These are phyloP conservation scores for Zarea fungicola DNA, from an alignment of 2,329 filamentous ascomycete species.

Conservation along the genomic window DNA sequence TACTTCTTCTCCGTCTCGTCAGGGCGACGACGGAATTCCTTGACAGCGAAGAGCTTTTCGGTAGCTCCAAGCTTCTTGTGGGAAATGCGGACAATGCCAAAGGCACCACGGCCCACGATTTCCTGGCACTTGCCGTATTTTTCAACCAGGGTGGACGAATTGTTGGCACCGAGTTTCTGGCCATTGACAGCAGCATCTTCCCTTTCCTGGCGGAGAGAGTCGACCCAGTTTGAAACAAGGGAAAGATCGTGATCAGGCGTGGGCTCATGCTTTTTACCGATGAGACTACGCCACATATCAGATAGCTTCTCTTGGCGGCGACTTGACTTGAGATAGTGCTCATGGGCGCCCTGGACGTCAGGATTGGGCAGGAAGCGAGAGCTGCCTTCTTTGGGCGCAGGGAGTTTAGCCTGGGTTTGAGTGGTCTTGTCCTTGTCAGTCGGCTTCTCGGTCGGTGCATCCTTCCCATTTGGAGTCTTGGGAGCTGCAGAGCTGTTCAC, in stretches of 20 bases:
- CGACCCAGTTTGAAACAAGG: conserved; percentile 92
- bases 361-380: conserved; percentile 49
- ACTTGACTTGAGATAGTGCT: conserved; percentile 82
- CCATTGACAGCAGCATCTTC: conserved; percentile 81
- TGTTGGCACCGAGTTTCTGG: conserved; percentile 69
- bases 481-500: conserved; percentile 32
- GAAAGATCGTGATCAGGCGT: conserved; percentile 76
- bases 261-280: conserved; percentile 77
- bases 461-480: conserved; percentile 38
- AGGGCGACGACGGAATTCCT: conserved; percentile 91
- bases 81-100: conserved; percentile 94
- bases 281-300: conserved; percentile 81
- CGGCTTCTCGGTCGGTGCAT: conserved; percentile 28
- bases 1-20: conserved; percentile 97
- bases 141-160: conserved; percentile 71
- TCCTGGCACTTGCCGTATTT: conserved; percentile 99
- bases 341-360: conserved; percentile 64
- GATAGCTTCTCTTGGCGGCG: conserved; percentile 92
- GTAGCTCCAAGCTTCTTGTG: conserved; percentile 86
- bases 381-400: conserved; percentile 30
- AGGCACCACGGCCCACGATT: conserved; percentile 90
- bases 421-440: conserved; percentile 23
- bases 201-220: conserved; percentile 84
- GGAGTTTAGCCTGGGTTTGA: conserved; percentile 20
- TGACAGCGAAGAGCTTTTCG: conserved; percentile 94